These are phyloP conservation scores for Crepidotus variabilis DNA, from an alignment of 768 basidiomycete genomes.

Conservation along the genomic window DNA sequence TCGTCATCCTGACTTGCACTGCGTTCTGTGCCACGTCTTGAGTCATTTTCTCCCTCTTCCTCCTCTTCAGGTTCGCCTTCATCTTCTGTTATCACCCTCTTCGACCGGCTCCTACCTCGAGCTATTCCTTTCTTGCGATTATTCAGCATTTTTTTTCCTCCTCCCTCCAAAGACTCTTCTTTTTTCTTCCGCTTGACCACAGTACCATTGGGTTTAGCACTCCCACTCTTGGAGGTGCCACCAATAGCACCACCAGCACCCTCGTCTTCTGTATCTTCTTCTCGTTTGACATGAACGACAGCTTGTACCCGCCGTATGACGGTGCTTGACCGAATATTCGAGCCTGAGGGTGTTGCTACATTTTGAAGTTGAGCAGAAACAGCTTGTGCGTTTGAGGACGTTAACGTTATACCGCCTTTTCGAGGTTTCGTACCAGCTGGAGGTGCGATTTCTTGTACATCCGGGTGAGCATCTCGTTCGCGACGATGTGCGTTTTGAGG, in stretches of 20 bases:
- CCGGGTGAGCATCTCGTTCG: not conserved
- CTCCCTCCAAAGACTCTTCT: not conserved
- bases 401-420: not conserved
- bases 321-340: constrained; percentile 16
- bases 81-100: constrained; percentile 9
- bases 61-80: constrained; percentile 7
- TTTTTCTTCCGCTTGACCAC: constrained; percentile 5
- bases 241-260: not conserved
- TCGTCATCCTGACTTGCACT: constrained; percentile 1
- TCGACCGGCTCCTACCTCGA: constrained; percentile 11
- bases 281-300: constrained; percentile 61
- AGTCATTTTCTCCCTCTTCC: not conserved
- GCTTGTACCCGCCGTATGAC: constrained; percentile 67
- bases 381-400: not conserved
- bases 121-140: constrained; percentile 5
- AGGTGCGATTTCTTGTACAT: not conserved
- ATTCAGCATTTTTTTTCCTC: not conserved
- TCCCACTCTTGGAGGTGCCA: not conserved
- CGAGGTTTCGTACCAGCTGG: not conserved
- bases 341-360: not conserved
- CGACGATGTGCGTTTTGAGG: not conserved
- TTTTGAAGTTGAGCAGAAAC: not conserved
- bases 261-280: constrained; percentile 43
- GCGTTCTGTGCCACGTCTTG: not conserved
- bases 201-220: constrained; percentile 6